A percentile compares a stretch with the other conserved stretches of the same genome.
Evolutionary conservation across 345 rosid genomes (phyloP).

Genomic region (Rhizophora mangle): DNA sequence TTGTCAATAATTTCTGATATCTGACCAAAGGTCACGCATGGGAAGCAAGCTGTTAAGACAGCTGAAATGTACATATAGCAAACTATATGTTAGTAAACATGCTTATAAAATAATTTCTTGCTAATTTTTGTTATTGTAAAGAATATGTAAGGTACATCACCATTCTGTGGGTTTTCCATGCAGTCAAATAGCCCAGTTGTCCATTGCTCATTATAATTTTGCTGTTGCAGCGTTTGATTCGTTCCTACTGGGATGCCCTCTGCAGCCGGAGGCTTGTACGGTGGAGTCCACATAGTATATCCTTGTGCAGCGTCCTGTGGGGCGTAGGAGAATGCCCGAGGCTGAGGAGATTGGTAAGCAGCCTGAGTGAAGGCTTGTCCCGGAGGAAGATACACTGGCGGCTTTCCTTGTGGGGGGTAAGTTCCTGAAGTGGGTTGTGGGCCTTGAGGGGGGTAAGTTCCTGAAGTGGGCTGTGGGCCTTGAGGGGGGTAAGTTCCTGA

Average conservation of each 20-base stretch:
- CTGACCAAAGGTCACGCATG: conserved; percentile 56
- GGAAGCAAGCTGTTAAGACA: conserved; percentile 41
- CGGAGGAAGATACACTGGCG: not conserved
- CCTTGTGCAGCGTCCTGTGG: conserved; percentile 1
- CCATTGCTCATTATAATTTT: conserved; percentile 36
- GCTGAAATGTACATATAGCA: conserved; percentile 33
- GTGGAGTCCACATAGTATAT: not conserved
- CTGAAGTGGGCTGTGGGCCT: not conserved
- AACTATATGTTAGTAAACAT: not conserved
- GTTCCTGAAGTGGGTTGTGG: not conserved
- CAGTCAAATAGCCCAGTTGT: conserved; percentile 53
- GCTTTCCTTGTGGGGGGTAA: not conserved
- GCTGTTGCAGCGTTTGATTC: conserved; percentile 12
- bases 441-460: not conserved
- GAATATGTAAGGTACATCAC: conserved; percentile 19
- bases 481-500: not conserved
- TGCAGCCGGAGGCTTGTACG: not conserved
- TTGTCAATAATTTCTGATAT: conserved; percentile 59
- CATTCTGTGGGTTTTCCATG: conserved; percentile 64
- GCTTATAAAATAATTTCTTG: not conserved
- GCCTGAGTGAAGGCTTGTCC: conserved; percentile 3
- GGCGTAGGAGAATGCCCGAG: not conserved
- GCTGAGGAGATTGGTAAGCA: conserved; percentile 11
- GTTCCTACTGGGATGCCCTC: conserved; percentile 14
- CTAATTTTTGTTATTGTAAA: no score